Conservation (phyloP, 352 stramenopile genomes). For the Pythium pyrilobum region DNA sequence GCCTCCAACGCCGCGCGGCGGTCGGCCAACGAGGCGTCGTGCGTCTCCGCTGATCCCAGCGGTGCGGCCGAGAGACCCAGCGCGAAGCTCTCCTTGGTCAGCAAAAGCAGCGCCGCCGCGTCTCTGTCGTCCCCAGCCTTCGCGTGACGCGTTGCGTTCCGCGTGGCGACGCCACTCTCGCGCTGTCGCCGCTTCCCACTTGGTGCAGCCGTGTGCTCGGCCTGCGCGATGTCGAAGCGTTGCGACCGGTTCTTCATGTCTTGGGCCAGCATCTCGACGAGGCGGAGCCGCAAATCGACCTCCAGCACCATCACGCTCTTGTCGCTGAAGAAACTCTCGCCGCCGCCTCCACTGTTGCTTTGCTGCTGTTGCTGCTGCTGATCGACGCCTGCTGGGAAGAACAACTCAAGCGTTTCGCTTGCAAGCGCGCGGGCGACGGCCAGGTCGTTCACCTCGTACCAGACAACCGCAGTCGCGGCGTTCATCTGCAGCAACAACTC, state of each 20-base stretch:
- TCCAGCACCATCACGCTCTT: slow-evolving; percentile 53
- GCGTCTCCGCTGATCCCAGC: too few relatives aligned
- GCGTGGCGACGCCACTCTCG: too few relatives aligned
- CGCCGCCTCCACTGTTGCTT: background rate
- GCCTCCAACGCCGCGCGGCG: slow-evolving; percentile 8
- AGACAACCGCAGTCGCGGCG: slow-evolving; percentile 36
- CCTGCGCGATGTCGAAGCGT: background rate
- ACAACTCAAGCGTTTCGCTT: slow-evolving; percentile 27
- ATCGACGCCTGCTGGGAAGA: slow-evolving; percentile 22
- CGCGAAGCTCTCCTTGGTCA: too few relatives aligned
- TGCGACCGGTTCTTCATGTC: slow-evolving; percentile 27
- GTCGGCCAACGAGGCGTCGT: background rate
- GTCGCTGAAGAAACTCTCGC: slow-evolving; percentile 20
- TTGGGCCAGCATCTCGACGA: slow-evolving; percentile 43
- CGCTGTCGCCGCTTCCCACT: too few relatives aligned
- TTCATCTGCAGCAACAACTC: slow-evolving; percentile 42
- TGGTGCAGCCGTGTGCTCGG: background rate
- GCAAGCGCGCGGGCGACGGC: slow-evolving; percentile 7
- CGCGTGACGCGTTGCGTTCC: too few relatives aligned
- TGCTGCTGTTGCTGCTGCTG: background rate
- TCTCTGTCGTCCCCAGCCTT: too few relatives aligned
- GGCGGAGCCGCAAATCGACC: slow-evolving; percentile 39
- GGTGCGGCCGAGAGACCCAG: too few relatives aligned
- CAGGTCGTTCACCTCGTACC: slow-evolving; percentile 34
- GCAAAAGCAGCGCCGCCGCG: too few relatives aligned